phyloP scores from a whole-genome alignment of 768 basidiomycete species.

The Kwoniella mangroviensis region DNA sequence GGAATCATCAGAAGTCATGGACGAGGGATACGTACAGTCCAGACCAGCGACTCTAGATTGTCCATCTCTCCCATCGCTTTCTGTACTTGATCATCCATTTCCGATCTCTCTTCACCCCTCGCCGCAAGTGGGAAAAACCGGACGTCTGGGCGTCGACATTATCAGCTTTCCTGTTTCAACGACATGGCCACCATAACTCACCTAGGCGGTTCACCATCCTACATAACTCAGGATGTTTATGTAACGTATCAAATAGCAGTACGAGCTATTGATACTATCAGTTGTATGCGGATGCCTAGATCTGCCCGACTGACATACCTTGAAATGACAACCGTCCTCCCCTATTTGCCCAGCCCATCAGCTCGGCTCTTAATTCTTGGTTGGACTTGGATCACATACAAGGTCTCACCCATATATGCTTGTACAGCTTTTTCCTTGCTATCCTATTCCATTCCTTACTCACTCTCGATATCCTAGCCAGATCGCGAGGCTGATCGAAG shows the following conservation, averaged over 20 bases:
- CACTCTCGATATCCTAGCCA: constrained; percentile 39
- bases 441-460: constrained; percentile 34
- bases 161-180: constrained; percentile 3
- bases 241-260: constrained; percentile 41
- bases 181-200: constrained; percentile 12
- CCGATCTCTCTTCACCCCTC: constrained; percentile 36
- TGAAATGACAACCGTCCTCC: constrained; percentile 44
- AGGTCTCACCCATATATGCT: constrained; percentile 47
- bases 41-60: constrained; percentile 40
- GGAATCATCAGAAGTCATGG: background rate
- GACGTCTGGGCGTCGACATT: constrained; percentile 29
- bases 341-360: constrained; percentile 13
- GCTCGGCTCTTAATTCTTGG: background rate
- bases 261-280: constrained; percentile 34
- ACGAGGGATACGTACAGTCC: constrained; percentile 38
- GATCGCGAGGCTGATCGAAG: constrained; percentile 46
- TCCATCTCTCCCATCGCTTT: constrained; percentile 36
- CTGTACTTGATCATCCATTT: constrained; percentile 45
- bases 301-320: constrained; percentile 38
- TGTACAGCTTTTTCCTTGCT: constrained; percentile 38
- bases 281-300: too few species aligned
- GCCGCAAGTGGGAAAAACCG: constrained; percentile 46
- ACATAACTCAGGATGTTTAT: constrained; percentile 37
- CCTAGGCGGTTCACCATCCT: constrained; percentile 39
- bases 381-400: constrained; percentile 28